phyloP scores from a whole-genome alignment of 768 basidiomycete genomes.

The Crucibulum laeve region DNA sequence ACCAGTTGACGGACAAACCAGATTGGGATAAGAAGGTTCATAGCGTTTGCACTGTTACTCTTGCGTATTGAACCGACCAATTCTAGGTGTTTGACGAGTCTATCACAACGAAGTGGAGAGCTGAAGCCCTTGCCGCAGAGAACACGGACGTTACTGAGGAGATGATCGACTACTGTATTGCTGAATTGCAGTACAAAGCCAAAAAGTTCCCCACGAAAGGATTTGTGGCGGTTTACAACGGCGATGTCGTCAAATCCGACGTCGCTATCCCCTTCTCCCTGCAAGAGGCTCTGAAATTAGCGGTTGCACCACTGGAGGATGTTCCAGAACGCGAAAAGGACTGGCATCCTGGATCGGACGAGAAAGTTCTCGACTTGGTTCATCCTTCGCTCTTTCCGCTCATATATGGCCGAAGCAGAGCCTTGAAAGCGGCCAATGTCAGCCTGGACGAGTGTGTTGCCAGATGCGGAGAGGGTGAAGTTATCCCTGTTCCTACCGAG shows the following conservation, averaged over 20 bases:
- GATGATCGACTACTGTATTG: too few species aligned
- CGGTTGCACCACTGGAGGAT: slow-evolving; percentile 21
- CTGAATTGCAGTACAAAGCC: background rate
- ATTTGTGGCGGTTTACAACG: slow-evolving; percentile 4
- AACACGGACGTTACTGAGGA: too few species aligned
- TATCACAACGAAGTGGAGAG: too few species aligned
- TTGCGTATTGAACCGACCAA: too few species aligned
- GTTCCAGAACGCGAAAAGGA: slow-evolving; percentile 26
- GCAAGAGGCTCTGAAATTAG: slow-evolving; percentile 10
- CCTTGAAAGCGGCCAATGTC: background rate
- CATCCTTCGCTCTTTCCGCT: slow-evolving; percentile 34
- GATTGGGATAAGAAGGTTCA: too few species aligned
- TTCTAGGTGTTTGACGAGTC: too few species aligned
- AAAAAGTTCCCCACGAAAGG: background rate
- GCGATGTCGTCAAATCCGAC: slow-evolving; percentile 7
- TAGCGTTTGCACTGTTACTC: too few species aligned
- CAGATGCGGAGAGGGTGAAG: slow-evolving; percentile 6
- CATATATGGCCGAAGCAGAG: slow-evolving; percentile 19
- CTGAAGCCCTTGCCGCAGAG: too few species aligned
- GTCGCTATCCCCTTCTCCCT: slow-evolving; percentile 12
- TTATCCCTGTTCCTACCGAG: slow-evolving; percentile 5
- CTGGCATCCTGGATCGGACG: slow-evolving; percentile 36
- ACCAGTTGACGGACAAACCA: too few species aligned
- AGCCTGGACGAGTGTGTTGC: slow-evolving; percentile 6
- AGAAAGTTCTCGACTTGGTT: slow-evolving; percentile 33